phyloP scores from a whole-genome alignment of 257 asterid species.

The Solanum chaucha region DNA sequence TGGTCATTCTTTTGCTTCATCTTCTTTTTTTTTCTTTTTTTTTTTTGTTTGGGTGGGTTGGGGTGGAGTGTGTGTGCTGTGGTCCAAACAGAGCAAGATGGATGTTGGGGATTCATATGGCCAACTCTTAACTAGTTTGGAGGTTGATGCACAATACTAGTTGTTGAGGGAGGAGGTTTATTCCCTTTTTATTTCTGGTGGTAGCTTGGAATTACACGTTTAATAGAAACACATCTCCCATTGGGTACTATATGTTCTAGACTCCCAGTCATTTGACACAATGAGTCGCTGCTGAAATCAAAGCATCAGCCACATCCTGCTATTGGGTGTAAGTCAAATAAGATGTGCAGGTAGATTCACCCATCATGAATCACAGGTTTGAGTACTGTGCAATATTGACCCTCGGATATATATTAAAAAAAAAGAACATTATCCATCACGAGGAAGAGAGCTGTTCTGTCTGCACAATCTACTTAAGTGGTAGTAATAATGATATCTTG shows the following conservation, averaged over 20 bases:
- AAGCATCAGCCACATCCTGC: background rate
- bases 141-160: background rate
- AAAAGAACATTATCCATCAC: background rate
- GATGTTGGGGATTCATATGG: background rate
- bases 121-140: background rate
- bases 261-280: background rate
- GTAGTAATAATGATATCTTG: background rate
- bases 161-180: background rate
- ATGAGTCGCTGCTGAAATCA: background rate
- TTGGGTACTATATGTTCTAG: background rate
- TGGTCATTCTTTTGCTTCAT: background rate
- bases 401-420: background rate
- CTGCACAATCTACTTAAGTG: background rate
- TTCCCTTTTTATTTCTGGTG: background rate
- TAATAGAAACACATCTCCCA: background rate
- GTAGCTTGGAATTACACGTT: background rate
- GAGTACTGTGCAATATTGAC: background rate
- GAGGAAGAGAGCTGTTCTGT: background rate
- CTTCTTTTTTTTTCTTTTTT: background rate
- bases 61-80: background rate
- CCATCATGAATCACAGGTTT: background rate
- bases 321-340: background rate
- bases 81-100: background rate
- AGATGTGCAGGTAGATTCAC: background rate
- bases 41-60: background rate